A percentile compares a stretch with the other conserved stretches of the same genome.
Conservation (phyloP, 345 rosid genomes). For the Mallotus nudiflorus region DNA sequence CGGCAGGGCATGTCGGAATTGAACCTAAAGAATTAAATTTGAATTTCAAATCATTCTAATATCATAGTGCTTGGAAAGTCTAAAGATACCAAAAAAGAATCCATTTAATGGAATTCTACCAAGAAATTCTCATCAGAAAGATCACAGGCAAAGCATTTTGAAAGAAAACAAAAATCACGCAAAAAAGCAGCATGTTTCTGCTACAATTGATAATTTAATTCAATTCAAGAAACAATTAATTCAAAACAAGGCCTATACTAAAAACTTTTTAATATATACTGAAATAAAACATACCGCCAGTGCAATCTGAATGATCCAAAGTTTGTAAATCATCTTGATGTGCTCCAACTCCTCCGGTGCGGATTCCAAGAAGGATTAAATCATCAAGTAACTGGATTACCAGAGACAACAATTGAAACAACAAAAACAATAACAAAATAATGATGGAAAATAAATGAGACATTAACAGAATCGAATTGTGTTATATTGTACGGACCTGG, state of each 20-base stretch:
- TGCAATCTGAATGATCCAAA: slow-evolving; percentile 45
- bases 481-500: slow-evolving; percentile 39
- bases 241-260: too few species aligned
- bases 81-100: too few species aligned
- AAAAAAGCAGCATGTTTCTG: too few species aligned
- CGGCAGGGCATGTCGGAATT: slow-evolving; percentile 67
- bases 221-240: slow-evolving; percentile 1
- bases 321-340: slow-evolving; percentile 40
- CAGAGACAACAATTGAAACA: too few species aligned
- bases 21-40: slow-evolving; percentile 47
- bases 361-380: slow-evolving; percentile 65
- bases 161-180: background rate
- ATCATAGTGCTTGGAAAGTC: background rate
- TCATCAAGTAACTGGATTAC: slow-evolving; percentile 82
- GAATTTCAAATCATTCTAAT: slow-evolving; percentile 25
- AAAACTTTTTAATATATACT: too few species aligned
- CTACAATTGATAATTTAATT: too few species aligned
- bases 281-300: slow-evolving; percentile 46
- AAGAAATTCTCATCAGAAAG: background rate
- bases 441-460: background rate
- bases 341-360: slow-evolving; percentile 76
- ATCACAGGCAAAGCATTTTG: background rate
- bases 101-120: too few species aligned
- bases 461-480: background rate
- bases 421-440: background rate